Percentiles rank a stretch among this genome's conserved stretches.
Conservation (phyloP, 2,329 filamentous ascomycete species). For the Fusarium hainanense region DNA sequence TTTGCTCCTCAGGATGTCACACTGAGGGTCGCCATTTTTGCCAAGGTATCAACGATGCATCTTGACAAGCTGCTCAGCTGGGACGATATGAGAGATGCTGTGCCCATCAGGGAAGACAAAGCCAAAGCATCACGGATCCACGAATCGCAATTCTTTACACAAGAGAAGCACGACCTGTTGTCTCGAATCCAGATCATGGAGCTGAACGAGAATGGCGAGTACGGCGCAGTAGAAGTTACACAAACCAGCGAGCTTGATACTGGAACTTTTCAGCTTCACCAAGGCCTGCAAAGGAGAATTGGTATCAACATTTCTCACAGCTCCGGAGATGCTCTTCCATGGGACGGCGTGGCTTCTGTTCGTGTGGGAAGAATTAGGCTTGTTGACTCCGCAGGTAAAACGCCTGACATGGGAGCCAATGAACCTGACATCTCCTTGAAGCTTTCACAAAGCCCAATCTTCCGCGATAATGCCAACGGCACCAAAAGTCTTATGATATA, state of each 20-base stretch:
- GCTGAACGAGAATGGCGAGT: slow-evolving; percentile 89
- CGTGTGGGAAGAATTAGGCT: slow-evolving; percentile 85
- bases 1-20: slow-evolving; percentile 76
- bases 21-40: slow-evolving; percentile 89
- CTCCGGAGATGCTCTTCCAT: slow-evolving; percentile 87
- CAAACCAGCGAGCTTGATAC: slow-evolving; percentile 84
- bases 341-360: slow-evolving; percentile 83
- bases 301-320: slow-evolving; percentile 91
- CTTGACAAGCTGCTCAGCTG: slow-evolving; percentile 97
- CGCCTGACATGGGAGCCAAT: slow-evolving; percentile 78
- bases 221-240: slow-evolving; percentile 91
- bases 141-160: slow-evolving; percentile 91
- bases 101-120: slow-evolving; percentile 64
- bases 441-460: slow-evolving; percentile 79
- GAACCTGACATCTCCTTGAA: slow-evolving; percentile 81
- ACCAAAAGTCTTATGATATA: slow-evolving; percentile 86
- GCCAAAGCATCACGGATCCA: slow-evolving; percentile 76
- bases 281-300: slow-evolving; percentile 90
- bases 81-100: slow-evolving; percentile 94
- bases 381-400: slow-evolving; percentile 85
- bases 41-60: slow-evolving; percentile 91
- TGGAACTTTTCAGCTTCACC: slow-evolving; percentile 95
- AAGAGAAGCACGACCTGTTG: slow-evolving; percentile 94
- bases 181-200: slow-evolving; percentile 89
- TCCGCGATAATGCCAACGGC: slow-evolving; percentile 89